phyloP scores from a whole-genome alignment of 108 stramenopile genomes.

The Schizochytrium sp. region DNA sequence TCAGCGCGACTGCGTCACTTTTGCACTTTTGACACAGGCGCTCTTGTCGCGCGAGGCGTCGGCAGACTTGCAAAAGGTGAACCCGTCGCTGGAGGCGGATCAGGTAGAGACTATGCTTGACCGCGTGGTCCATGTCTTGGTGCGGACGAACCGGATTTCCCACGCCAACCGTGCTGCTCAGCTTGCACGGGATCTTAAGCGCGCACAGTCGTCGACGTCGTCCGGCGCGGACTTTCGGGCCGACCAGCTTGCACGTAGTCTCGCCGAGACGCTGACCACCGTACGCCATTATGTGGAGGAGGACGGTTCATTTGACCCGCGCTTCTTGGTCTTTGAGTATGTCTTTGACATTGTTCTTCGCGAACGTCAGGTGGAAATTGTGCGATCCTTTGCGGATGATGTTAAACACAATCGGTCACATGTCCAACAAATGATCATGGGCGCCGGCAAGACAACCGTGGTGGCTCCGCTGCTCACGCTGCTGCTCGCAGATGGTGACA shows the following conservation, averaged over 20 bases:
- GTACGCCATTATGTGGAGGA: background rate
- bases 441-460: slow-evolving; percentile 99
- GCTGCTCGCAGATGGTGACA: slow-evolving; percentile 88
- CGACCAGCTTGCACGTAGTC: background rate
- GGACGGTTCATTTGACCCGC: slow-evolving; percentile 63
- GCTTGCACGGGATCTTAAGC: background rate
- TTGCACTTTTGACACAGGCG: background rate
- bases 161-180: background rate
- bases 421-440: slow-evolving; percentile 99
- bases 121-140: background rate
- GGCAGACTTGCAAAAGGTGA: background rate
- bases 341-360: slow-evolving; percentile 85
- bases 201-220: background rate
- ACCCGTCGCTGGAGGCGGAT: background rate
- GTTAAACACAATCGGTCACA: slow-evolving; percentile 56
- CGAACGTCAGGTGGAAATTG: slow-evolving; percentile 86
- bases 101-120: background rate
- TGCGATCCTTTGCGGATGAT: slow-evolving; percentile 72
- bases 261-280: background rate
- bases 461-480: slow-evolving; percentile 91
- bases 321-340: slow-evolving; percentile 94
- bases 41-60: background rate
- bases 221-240: background rate
- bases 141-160: background rate
- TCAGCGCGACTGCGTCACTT: background rate